Evolutionary conservation across 2,329 filamentous ascomycete genomes (phyloP).

Genomic region (Xylaria digitata): DNA sequence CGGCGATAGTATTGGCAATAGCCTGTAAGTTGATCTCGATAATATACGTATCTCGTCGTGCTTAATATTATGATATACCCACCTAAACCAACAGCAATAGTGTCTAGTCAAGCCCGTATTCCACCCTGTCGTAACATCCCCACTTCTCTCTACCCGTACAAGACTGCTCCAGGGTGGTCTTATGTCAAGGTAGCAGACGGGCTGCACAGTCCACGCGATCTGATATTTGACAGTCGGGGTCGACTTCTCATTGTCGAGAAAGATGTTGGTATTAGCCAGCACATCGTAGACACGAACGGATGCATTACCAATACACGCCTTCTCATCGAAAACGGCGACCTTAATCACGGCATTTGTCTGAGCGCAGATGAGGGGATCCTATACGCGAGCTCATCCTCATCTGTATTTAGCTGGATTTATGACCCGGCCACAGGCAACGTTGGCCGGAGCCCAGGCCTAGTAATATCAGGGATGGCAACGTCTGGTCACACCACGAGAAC

Average conservation of each 20-base stretch:
- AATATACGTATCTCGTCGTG: background rate
- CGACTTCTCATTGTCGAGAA: conserved; percentile 47
- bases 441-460: conserved; percentile 48
- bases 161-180: conserved; percentile 42
- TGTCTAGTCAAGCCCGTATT: conserved; percentile 19
- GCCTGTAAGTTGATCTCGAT: conserved; percentile 19
- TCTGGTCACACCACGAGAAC: conserved; percentile 68
- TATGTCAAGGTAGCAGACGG: conserved; percentile 45
- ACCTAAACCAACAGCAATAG: conserved; percentile 14
- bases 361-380: conserved; percentile 52
- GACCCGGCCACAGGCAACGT: conserved; percentile 58
- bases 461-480: conserved; percentile 65
- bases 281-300: conserved; percentile 42
- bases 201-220: conserved; percentile 42
- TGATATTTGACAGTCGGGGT: conserved; percentile 42
- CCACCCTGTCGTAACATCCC: conserved; percentile 39
- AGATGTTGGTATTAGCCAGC: conserved; percentile 46
- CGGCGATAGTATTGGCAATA: background rate
- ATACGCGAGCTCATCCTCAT: conserved; percentile 59
- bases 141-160: conserved; percentile 35
- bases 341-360: conserved; percentile 59
- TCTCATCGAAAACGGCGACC: conserved; percentile 38
- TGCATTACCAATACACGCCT: conserved; percentile 43
- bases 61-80: background rate
- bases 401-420: conserved; percentile 67